Evolutionary conservation across 805 yeast genomes (phyloP), one percentile per base, ranked within the genome.

Genomic region (Ogataea paraovalis): DNA sequence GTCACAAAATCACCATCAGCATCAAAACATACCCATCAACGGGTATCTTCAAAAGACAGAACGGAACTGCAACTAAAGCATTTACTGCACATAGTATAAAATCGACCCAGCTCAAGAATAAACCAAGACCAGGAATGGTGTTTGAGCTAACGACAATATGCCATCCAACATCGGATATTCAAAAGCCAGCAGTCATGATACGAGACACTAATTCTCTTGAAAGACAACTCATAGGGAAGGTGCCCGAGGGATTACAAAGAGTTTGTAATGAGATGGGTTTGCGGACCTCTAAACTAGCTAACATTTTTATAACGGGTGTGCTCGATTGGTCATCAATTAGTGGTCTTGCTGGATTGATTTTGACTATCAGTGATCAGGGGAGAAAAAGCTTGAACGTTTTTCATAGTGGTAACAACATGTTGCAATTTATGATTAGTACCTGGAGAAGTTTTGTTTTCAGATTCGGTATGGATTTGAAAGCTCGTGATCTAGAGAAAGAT

Each of bases 391-490:
- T 87, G 34, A 74, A 73, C n/a, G 67, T 88, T 0, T 75, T 67
- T 56, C 77, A 80, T 42, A 78, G 83, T n/a, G 68, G 67, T 21
- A 60, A 58, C 32, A 70, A 67, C 40, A 61, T 69, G 2, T 59
- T 79, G 25, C 71, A 75, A 47, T 83, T 80, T 60, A 71, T 86
- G 41, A 76, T 87, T 3, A 76, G 91, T 1, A 79, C 92, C 0
- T 89, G 97, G 96, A 75, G 96, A 53, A 80, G 81, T 54, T 91
- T 92, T 68, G 88, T 90, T 13, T 88, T 87, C 62, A 76, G 97
- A 52, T 78, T 83, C 56, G 90, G 89, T 1, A 75, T 85, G 42
- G 72, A 75, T 32, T 61, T 87, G 45, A 54, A 53, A 9, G 58
- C 56, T 10, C 46, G 52, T 6, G 64, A 63, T 45, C 23, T 49